Evolutionary conservation across 768 basidiomycete species (phyloP), one percentile per base, ranked within the genome.

Genomic region (Leccinum arenicola): DNA sequence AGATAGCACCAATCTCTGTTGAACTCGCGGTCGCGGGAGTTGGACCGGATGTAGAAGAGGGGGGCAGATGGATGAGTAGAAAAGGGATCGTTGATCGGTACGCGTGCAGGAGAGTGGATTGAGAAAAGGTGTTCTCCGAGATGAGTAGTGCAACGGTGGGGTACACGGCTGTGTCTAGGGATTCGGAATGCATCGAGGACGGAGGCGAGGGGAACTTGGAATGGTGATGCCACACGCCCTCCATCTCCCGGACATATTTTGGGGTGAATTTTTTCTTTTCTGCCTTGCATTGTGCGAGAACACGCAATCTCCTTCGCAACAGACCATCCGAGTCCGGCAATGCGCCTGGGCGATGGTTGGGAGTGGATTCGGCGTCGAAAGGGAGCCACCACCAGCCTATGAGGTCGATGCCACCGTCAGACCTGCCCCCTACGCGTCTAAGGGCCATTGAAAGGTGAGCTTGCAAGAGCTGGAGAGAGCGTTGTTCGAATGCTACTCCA

Each of bases 371-470:
- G 6, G 49, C 51, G 7, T 62, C 53, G 36, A 63, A 50, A 27
- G 90, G 93, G 4, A 96, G 75, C 88, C 87, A 93, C 95, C 95
- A 96, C 92, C 93, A 95, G 15, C 95, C 95, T 55, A 88, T 70
- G 21, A 96, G 78, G 73, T 97, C 95, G 47, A 97, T 77, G 0
- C 95, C 95, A 5, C 94, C 93, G 70, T 96, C 95, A n/a, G 84
- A 80, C 66, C 80, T 85, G n/a, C 94, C 93, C 4, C 94, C 94
- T 15, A 95, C 85, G 53, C 85, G 84, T 50, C 74, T 78, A 4
- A 95, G 79, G 2, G 86, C 80, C 94, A 96, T 97, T 36, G 88
- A 91, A 52, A 95, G 75, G 50, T 83, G 72, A 3, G 80, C 70
- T 38, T 84, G 82, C 5, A 94, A 79, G 6, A 92, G 66, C 9